Percentiles rank a stretch among this genome's conserved stretches.
Conservation (phyloP, 2,329 filamentous ascomycete species). For the Ophiosphaerella narmari region DNA sequence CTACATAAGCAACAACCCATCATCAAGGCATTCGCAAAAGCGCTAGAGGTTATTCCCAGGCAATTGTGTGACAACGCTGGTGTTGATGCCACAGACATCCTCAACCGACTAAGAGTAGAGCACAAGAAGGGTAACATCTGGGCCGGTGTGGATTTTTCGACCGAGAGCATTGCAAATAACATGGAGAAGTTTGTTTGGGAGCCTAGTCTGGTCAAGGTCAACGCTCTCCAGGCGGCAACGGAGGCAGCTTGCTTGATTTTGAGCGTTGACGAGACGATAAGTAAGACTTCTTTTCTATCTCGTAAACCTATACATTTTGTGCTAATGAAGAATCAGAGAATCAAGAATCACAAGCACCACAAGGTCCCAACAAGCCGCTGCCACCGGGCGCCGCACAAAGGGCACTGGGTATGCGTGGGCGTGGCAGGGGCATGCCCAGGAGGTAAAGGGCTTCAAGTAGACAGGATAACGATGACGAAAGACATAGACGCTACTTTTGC, state of each 20-base stretch:
- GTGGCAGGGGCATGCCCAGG: conserved; percentile 74
- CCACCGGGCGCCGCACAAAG: conserved; percentile 76
- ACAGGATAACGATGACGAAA: conserved; percentile 30
- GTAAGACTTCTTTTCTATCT: conserved; percentile 49
- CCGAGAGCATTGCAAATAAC: conserved; percentile 93
- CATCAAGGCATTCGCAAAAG: conserved; percentile 97
- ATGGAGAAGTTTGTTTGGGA: conserved; percentile 98
- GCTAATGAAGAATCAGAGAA: conserved; percentile 62
- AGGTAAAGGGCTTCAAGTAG: conserved; percentile 55
- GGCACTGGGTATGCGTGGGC: conserved; percentile 78
- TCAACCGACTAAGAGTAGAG: conserved; percentile 94
- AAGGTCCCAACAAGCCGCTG: conserved; percentile 73
- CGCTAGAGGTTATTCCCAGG: conserved; percentile 92
- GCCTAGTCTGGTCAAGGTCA: conserved; percentile 92
- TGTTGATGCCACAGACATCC: conserved; percentile 96
- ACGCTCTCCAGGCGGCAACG: conserved; percentile 93
- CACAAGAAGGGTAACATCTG: conserved; percentile 91
- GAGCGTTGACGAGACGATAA: conserved; percentile 97
- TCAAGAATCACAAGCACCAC: conserved; percentile 85
- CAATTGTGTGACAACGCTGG: conserved; percentile 98
- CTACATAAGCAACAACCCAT: conserved; percentile 95
- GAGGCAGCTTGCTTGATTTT: conserved; percentile 95
- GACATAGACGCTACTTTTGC: conserved; percentile 12
- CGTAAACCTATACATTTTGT: background rate
- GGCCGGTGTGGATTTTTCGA: conserved; percentile 93